phyloP scores from a whole-genome alignment of 495 filamentous ascomycete species.

The Echria macrotheca region DNA sequence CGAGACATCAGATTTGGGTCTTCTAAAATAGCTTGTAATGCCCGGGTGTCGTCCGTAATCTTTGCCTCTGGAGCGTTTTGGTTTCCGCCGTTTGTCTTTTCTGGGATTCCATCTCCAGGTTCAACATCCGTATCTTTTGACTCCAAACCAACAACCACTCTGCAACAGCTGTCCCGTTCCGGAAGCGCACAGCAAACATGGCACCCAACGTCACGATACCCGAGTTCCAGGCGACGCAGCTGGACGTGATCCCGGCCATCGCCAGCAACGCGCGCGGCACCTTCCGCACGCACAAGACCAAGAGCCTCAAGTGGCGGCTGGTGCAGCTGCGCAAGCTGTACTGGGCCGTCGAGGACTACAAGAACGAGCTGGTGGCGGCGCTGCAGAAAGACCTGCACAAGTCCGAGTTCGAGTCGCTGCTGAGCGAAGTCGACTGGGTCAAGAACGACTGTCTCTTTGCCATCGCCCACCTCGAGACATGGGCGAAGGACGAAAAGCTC shows the following conservation, averaged over 20 bases:
- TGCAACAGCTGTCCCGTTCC: not conserved
- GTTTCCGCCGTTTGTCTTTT: not conserved
- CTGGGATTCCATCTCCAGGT: not conserved
- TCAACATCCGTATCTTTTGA: no score
- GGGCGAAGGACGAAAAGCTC: constrained; percentile 74
- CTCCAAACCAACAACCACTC: no score
- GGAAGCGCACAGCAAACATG: constrained; percentile 21
- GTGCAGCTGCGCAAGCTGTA: constrained; percentile 87
- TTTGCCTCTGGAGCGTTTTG: no score
- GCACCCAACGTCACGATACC: constrained; percentile 39
- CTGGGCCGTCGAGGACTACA: constrained; percentile 80
- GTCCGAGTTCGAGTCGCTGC: constrained; percentile 58
- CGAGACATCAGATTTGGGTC: no score
- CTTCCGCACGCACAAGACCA: constrained; percentile 75
- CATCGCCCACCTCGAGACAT: constrained; percentile 68
- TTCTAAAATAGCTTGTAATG: no score
- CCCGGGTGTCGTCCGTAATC: no score
- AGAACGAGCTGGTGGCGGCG: constrained; percentile 61
- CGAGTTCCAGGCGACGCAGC: constrained; percentile 57
- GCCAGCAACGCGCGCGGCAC: constrained; percentile 52
- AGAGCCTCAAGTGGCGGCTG: constrained; percentile 72
- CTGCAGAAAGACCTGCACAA: constrained; percentile 70
- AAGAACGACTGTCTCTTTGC: constrained; percentile 74
- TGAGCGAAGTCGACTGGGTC: constrained; percentile 68
- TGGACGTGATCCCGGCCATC: constrained; percentile 59